A percentile compares a stretch with the other conserved stretches of the same genome.
phyloP scores from a whole-genome alignment of 1,139 yeast species.

The Blastobotrys elegans region DNA sequence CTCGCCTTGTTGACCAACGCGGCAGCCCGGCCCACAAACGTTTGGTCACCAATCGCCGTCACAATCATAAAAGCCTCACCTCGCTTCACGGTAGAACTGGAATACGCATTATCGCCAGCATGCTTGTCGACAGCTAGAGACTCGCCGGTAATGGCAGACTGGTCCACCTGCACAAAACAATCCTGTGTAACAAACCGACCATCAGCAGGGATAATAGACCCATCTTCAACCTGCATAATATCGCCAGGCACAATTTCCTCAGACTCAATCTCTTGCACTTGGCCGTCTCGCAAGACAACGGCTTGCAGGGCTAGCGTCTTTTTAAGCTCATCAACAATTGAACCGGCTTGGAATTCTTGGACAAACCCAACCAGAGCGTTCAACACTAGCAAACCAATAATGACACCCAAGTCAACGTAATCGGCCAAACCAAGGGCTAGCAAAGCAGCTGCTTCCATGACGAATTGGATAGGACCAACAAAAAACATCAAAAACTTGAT shows the following conservation, averaged over 20 bases:
- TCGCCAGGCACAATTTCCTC: constrained; percentile 79
- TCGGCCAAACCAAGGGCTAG: constrained; percentile 98
- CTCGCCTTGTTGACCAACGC: constrained; percentile 94
- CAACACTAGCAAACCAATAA: constrained; percentile 78
- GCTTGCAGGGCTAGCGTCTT: constrained; percentile 46
- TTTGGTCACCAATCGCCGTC: constrained; percentile 91
- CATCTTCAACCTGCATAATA: constrained; percentile 71
- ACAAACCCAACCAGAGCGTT: constrained; percentile 95
- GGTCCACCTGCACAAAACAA: constrained; percentile 88
- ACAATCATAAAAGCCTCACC: constrained; percentile 97
- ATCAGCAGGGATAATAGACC: constrained; percentile 82
- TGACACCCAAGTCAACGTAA: constrained; percentile 99
- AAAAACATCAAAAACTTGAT: constrained; percentile 88
- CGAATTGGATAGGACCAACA: constrained; percentile 98
- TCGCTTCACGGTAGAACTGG: constrained; percentile 93
- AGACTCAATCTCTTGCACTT: constrained; percentile 55
- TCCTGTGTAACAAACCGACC: constrained; percentile 90
- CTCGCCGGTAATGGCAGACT: constrained; percentile 98
- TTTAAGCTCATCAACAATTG: constrained; percentile 43
- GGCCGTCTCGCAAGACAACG: constrained; percentile 63
- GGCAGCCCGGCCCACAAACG: constrained; percentile 95
- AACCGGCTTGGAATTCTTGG: constrained; percentile 74
- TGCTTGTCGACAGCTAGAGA: constrained; percentile 93
- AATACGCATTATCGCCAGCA: constrained; percentile 82
- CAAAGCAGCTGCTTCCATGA: constrained; percentile 96